Conservation (phyloP, 441 rosid genomes). For the Melastoma candidum region DNA sequence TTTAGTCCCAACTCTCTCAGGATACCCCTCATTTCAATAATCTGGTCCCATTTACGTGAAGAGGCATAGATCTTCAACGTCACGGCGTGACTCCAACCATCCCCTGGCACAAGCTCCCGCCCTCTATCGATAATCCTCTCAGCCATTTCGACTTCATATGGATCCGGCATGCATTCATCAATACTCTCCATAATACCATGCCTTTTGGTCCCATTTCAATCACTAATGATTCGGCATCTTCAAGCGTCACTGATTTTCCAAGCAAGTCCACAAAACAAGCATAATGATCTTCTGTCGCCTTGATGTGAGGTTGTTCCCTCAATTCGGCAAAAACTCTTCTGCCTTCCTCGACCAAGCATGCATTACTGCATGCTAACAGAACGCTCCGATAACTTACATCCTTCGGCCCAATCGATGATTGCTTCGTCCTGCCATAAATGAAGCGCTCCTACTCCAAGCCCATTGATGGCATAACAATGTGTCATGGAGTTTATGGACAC, state of each 20-base stretch:
- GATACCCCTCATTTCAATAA: constrained; percentile 14
- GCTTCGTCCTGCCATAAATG: constrained; percentile 8
- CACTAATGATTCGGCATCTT: constrained; percentile 13
- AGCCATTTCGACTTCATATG: constrained; percentile 14
- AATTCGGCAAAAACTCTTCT: constrained; percentile 10
- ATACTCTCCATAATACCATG: constrained; percentile 16
- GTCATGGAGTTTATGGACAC: constrained; percentile 18
- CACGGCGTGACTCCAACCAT: constrained; percentile 36
- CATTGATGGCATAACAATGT: constrained; percentile 13
- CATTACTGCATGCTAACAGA: constrained; percentile 16
- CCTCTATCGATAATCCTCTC: constrained; percentile 10
- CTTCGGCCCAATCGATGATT: constrained; percentile 6
- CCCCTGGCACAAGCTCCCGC: constrained; percentile 20
- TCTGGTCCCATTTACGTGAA: constrained; percentile 29
- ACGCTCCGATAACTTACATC: constrained; percentile 11
- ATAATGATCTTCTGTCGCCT: constrained; percentile 8
- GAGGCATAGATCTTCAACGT: constrained; percentile 42
- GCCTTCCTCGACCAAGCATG: constrained; percentile 17
- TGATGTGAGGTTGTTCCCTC: constrained; percentile 2
- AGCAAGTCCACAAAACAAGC: constrained; percentile 20
- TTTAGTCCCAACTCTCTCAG: constrained; percentile 14
- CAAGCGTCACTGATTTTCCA: constrained; percentile 14
- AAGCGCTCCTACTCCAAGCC: constrained; percentile 17
- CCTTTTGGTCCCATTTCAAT: constrained; percentile 7
- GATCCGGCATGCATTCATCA: constrained; percentile 13